Percentiles rank a stretch among this genome's conserved stretches.
Evolutionary conservation across 306 rosid genomes (phyloP).

Genomic region (peach (Prunus persica)): Prunus_persica_NCBIv2 NC_034016.1:18308001-18308500

Average conservation of each 20-base stretch:
- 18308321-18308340: background rate
- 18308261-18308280: background rate
- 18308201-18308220: background rate
- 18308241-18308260: background rate
- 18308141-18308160: background rate
- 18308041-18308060: constrained; percentile 32
- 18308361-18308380: background rate
- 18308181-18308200: background rate
- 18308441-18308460: background rate
- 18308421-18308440: background rate
- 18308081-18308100: background rate
- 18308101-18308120: background rate
- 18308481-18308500: constrained; percentile 5
- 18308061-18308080: background rate
- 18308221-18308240: background rate
- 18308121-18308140: constrained; percentile 21
- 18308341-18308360: background rate
- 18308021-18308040: constrained; percentile 12
- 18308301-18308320: background rate
- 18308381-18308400: background rate
- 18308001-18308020: constrained; percentile 29
- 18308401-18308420: background rate
- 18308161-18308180: constrained; percentile 21
- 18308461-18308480: too few relatives aligned
- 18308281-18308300: constrained; percentile 4